Evolutionary conservation across 2,329 filamentous ascomycete genomes (phyloP).

Genomic region (Ophiostoma piceae): DNA sequence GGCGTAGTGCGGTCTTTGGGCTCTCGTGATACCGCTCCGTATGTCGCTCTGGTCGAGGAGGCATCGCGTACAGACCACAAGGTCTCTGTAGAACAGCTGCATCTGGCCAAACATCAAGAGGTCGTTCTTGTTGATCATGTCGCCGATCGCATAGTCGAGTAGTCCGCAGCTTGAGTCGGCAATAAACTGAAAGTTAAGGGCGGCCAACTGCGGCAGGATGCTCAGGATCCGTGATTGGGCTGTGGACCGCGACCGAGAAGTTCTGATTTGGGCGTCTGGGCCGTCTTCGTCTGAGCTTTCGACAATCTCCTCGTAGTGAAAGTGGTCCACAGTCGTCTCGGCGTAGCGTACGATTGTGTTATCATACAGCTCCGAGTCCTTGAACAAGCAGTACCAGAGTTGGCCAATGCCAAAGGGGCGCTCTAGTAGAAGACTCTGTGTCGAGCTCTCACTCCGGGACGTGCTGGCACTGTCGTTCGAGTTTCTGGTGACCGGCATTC

Average conservation of each 20-base stretch:
- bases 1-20: background rate
- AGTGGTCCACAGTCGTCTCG: background rate
- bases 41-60: background rate
- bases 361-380: background rate
- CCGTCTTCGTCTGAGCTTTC: background rate
- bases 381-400: background rate
- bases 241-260: constrained; percentile 28
- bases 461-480: background rate
- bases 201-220: constrained; percentile 46
- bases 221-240: constrained; percentile 51
- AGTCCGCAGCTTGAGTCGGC: constrained; percentile 32
- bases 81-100: background rate
- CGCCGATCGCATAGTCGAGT: constrained; percentile 47
- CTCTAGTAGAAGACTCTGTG: background rate
- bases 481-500: background rate
- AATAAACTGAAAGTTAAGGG: constrained; percentile 42
- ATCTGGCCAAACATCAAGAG: constrained; percentile 47
- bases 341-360: background rate
- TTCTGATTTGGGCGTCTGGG: background rate
- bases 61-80: background rate
- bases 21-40: background rate
- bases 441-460: background rate
- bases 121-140: constrained; percentile 48
- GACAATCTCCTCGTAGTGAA: background rate
- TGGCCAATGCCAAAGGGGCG: background rate